Conservation (phyloP, 148 eudicot species). For the Suaeda aralocaspica region DNA sequence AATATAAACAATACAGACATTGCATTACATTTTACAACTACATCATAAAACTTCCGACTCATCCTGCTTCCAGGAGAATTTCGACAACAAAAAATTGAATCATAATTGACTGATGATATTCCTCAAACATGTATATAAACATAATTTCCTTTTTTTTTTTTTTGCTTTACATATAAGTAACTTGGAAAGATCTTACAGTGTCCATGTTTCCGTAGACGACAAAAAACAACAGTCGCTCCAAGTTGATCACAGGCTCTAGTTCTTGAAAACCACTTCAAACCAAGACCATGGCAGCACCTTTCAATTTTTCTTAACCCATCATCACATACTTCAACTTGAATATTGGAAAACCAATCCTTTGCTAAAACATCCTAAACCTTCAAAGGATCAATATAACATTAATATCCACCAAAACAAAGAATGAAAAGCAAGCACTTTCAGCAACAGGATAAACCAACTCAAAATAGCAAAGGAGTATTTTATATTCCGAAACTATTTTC, state of each 20-base stretch:
- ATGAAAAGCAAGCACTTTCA: background rate
- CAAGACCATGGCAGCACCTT: slow-evolving; percentile 8
- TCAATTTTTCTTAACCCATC: background rate
- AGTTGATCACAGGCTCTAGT: background rate
- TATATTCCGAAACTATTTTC: background rate
- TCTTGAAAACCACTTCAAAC: background rate
- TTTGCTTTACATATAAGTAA: background rate
- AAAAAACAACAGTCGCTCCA: background rate
- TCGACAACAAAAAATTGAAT: background rate
- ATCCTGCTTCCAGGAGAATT: background rate
- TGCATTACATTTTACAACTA: background rate
- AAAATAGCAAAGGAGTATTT: background rate
- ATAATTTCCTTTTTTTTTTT: background rate
- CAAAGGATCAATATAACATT: background rate
- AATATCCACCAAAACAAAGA: background rate
- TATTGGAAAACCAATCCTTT: background rate
- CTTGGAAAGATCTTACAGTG: background rate
- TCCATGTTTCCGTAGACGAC: background rate
- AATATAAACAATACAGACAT: background rate
- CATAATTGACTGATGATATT: background rate
- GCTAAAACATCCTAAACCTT: background rate
- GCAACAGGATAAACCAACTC: background rate
- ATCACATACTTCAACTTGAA: background rate
- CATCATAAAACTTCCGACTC: background rate
- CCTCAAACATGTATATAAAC: background rate